Base-by-base conservation (phyloP, 306 rosid genomes). In the Coriaria nepalensis region DNA sequence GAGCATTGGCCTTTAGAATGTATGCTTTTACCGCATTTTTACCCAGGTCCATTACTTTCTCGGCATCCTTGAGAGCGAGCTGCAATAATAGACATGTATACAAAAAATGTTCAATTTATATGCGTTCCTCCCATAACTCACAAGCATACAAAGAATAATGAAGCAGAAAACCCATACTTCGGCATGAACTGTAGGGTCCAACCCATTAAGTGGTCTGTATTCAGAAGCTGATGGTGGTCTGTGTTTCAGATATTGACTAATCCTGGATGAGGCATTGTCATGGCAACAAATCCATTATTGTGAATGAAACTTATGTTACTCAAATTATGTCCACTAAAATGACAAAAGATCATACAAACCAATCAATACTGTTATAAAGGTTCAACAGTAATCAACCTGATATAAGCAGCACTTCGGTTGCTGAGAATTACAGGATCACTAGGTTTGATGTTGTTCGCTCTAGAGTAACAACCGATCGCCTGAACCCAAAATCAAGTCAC, bases 31-130 rank as follows among this genome's bases (percentile, higher is more conserved):
- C 81, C 11, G 83, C 69, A 66, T 61, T 73, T 56, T 69, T 69
- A 60, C 6, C 69, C 36, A 75, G 56, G 61, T 58, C 73, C 47
- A 73, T 68, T 57, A 90, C 71, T 70, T 77, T 90, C 62, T 82
- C 83, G 12, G 86, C 98, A 72, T 90, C 98, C 77, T 85, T 90
- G 61, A 90, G 67, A 52, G 87, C 98, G 70, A 90, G 85, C 98
- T 90, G 83, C 67, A 71, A 69, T 47, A 43, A 43, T 9, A 53
- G 53, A 49, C 12, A 4, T 45, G 51, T 5, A 64, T 34, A 68
- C 60, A 49, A 46, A 46, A 51, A 35, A 41, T 12, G 51, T 20
- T 20, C 29, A 20, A 20, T 20, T 20, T 20, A 20, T n/a, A n/a
- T n/a, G n/a, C n/a, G n/a, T n/a, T n/a, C n/a, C n/a, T 20, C 29